Evolutionary conservation across 768 basidiomycete genomes (phyloP), one percentile per base, ranked within the genome.

Genomic region (Lanmaoa pseudosensibilis): DNA sequence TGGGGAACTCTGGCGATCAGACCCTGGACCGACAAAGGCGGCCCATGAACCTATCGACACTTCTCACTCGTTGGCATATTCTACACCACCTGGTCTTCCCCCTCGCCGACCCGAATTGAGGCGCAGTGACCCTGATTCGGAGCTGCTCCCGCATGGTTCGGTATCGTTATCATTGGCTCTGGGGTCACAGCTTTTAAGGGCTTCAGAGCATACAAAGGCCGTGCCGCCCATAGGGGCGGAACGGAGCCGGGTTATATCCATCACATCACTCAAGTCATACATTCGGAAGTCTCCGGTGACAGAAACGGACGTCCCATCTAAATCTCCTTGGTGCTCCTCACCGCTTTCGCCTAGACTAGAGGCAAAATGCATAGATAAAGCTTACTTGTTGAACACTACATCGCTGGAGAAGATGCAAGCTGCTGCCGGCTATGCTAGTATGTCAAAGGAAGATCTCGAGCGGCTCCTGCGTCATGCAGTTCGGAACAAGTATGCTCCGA

Each of bases 201-300:
- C 60, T 27, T 56, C 64, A 4, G 64, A 70, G 19, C 62, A 40
- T 13, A 56, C 58, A 37, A 73, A 60, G 27, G 40, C 51, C 27
- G 60, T 69, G 12, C 49, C 56, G 2, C 70, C 70, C 25, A 73
- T 69, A 54, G 70, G 70, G 34, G 68, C 70, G 34, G 70, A 72
- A 57, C 64, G 72, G n/a, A 65, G 57, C 33, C 44, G 65, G 10
- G 66, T 63, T 3, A 41, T 66, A 21, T 59, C 68, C 13, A 63
- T 60, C 47, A 48, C 54, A 46, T 47, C 67, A 15, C 47, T 47
- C 50, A 57, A 54, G 25, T 16, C 65, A 7, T 41, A 46, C 19
- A n/a, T 13, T 21, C 59, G 46, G 32, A 54, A 50, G n/a, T 16
- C 52, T 46, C 37, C 44, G 41, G 1, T 46, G 5, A 36, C 49